phyloP scores from a whole-genome alignment of 2,329 filamentous ascomycete genomes.

The Colletotrichum abscissum region DNA sequence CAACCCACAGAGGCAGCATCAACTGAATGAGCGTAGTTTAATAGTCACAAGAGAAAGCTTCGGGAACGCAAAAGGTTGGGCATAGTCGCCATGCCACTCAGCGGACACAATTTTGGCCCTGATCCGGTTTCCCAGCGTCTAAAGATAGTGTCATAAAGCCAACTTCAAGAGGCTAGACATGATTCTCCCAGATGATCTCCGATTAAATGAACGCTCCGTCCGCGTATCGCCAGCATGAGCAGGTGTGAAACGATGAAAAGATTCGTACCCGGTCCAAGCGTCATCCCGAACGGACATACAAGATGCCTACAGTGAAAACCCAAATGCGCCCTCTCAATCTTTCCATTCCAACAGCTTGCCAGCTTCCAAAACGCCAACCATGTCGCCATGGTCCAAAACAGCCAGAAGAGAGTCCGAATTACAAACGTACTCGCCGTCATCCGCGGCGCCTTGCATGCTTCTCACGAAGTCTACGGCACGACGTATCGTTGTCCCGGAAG shows the following conservation, averaged over 20 bases:
- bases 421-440: constrained; percentile 45
- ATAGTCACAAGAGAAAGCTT: no score
- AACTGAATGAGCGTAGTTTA: no score
- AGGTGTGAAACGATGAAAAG: background rate
- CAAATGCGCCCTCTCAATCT: background rate
- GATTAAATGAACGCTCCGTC: background rate
- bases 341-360: constrained; percentile 47
- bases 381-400: constrained; percentile 56
- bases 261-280: background rate
- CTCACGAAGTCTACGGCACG: constrained; percentile 64
- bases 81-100: constrained; percentile 1
- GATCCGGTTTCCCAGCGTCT: background rate
- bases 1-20: background rate
- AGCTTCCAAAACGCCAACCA: constrained; percentile 63
- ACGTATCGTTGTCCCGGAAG: constrained; percentile 65
- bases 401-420: constrained; percentile 59
- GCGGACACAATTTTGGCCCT: constrained; percentile 5
- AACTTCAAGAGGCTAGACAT: background rate
- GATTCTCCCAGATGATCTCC: constrained; percentile 2
- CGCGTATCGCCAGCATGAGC: background rate
- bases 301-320: background rate
- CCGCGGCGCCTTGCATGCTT: constrained; percentile 48
- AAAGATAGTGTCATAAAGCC: background rate
- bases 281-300: no score
- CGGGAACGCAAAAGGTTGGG: background rate